Evolutionary conservation across 768 basidiomycete genomes (phyloP), one percentile per base, ranked within the genome.

Genomic region (Cyathus striatus): DNA sequence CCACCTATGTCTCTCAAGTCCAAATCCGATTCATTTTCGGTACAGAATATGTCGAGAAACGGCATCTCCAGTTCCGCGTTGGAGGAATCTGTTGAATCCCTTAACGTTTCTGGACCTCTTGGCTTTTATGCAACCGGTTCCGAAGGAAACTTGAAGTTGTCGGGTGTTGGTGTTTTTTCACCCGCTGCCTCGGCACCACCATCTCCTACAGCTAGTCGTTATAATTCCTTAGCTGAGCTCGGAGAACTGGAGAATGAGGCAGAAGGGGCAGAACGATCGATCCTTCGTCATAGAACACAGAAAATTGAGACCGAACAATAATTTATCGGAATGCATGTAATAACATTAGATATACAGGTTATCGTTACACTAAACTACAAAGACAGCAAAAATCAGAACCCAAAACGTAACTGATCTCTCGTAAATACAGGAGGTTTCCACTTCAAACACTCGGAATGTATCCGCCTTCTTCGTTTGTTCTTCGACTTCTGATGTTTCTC

Each of bases 351-450:
- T 27, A 23, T 49, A 45, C 49, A 54, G 40, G 40, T 39, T 39
- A 41, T 13, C n/a, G 18, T 35, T 23, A 49, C 30, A 56, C 47
- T 46, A 38, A 44, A 46, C 44, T 55, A 55, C 48, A 50, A 17
- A 49, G 17, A 45, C 27, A 18, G 39, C 13, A 46, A n/a, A 42
- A 21, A 25, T 59, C 69, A 79, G 59, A 73, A 79, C 21, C 77
- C 77, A 54, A 93, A 93, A 46, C 90, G 79, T 46, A 93, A 69
- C 64, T 93, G 90, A 53, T 91, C 90, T 48, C 90, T 76, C 39
- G 88, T 89, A 64, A 95, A 93, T 35, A 87, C 83, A 13, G 90
- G 96, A 43, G 96, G 95, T 62, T 94, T 96, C 96, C 96, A 99
- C 51, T 80, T 76, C 44, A 99, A 67, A 56, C 72, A 72, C 46